Percentiles rank a stretch among this genome's conserved stretches.
Conservation (phyloP, 345 rosid species). For the Populus deltoides region DNA sequence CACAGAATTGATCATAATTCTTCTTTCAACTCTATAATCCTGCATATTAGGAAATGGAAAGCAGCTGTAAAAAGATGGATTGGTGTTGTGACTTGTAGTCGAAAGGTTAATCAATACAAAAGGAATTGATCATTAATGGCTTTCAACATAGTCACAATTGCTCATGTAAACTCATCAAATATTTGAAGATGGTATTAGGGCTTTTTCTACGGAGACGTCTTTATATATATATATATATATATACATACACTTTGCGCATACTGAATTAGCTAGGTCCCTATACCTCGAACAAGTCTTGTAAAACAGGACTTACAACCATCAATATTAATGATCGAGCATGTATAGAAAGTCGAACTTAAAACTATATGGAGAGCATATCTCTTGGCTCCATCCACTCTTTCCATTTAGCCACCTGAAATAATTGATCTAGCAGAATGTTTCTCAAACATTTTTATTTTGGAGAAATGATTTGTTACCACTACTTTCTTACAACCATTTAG, state of each 20-base stretch:
- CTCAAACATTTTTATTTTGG: too few species aligned
- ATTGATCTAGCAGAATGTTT: too few species aligned
- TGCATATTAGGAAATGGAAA: not conserved
- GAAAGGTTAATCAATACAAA: not conserved
- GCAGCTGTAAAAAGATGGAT: not conserved
- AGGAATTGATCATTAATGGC: not conserved
- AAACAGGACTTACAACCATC: too few species aligned
- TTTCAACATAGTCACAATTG: not conserved
- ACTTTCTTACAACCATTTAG: too few species aligned
- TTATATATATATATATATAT: too few species aligned
- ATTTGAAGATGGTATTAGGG: not conserved
- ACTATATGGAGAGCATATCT: fast-evolving
- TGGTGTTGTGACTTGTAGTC: not conserved
- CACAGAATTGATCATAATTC: not conserved
- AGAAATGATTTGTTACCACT: too few species aligned
- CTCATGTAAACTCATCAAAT: not conserved
- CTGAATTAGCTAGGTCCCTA: too few species aligned
- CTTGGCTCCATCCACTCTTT: too few species aligned
- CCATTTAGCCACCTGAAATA: too few species aligned
- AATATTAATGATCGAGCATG: too few species aligned
- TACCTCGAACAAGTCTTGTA: fast-evolving
- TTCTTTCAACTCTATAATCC: slow-evolving; percentile 12
- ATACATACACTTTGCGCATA: too few species aligned
- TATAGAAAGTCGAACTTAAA: too few species aligned
- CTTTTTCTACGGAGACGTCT: not conserved